A percentile compares a stretch with the other conserved stretches of the same genome.
phyloP scores from a whole-genome alignment of 371 early-diverging fungal species.

The Dichotomocladium elegans region DNA sequence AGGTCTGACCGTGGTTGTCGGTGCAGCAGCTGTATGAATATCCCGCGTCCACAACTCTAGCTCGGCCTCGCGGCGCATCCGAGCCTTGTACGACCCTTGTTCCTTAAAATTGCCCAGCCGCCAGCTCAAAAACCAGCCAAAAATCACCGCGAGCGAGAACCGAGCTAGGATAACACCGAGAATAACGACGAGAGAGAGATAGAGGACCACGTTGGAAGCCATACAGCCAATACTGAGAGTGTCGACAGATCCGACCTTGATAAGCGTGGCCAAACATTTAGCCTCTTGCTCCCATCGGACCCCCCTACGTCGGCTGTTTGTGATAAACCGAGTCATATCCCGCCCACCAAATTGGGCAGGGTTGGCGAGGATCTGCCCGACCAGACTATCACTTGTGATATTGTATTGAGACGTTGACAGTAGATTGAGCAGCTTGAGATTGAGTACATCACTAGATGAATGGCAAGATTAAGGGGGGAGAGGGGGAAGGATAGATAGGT shows the following conservation, averaged over 20 bases:
- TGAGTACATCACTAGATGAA: slow-evolving; percentile 41
- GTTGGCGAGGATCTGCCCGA: slow-evolving; percentile 19
- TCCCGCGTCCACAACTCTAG: slow-evolving; percentile 61
- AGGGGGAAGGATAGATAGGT: too few relatives aligned
- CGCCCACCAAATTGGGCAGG: slow-evolving; percentile 21
- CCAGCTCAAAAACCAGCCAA: slow-evolving; percentile 70
- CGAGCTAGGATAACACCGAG: slow-evolving; percentile 57
- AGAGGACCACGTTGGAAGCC: slow-evolving; percentile 60
- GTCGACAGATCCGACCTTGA: slow-evolving; percentile 76
- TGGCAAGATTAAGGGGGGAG: too few relatives aligned
- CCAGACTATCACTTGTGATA: slow-evolving; percentile 20
- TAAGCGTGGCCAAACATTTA: slow-evolving; percentile 60
- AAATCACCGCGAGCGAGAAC: slow-evolving; percentile 73
- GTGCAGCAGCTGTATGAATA: slow-evolving; percentile 42
- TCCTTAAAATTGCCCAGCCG: slow-evolving; percentile 57
- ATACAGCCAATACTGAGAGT: slow-evolving; percentile 69
- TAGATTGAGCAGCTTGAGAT: slow-evolving; percentile 28
- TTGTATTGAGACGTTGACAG: slow-evolving; percentile 23
- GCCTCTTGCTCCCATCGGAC: slow-evolving; percentile 39
- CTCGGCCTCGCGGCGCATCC: slow-evolving; percentile 50
- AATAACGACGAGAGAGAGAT: slow-evolving; percentile 52
- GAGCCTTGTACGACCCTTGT: slow-evolving; percentile 44
- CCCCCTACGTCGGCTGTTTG: slow-evolving; percentile 14
- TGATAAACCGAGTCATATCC: slow-evolving; percentile 35
- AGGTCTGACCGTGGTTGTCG: slow-evolving; percentile 14